Conservation (phyloP, 2,329 filamentous ascomycete species). For the Aureobasidium musti region DNA sequence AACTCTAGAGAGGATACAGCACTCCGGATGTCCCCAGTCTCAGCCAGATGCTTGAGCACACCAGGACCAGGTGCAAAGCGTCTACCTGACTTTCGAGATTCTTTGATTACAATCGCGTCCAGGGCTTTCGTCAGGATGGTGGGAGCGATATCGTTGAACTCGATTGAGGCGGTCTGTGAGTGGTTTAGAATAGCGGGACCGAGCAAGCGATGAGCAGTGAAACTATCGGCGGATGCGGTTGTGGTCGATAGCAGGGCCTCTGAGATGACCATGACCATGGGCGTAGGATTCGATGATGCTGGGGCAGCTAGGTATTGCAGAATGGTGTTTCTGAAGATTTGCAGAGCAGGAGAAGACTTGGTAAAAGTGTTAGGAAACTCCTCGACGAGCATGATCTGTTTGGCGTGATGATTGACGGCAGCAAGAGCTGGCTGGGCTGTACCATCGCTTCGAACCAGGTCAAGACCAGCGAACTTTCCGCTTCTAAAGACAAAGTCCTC, state of each 20-base stretch:
- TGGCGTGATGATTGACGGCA: constrained; percentile 30
- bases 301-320: constrained; percentile 69
- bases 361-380: constrained; percentile 55
- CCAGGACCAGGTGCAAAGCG: constrained; percentile 73
- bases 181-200: constrained; percentile 84
- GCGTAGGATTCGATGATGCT: constrained; percentile 24
- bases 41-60: constrained; percentile 76
- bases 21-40: constrained; percentile 88
- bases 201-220: constrained; percentile 86
- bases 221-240: constrained; percentile 82
- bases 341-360: constrained; percentile 47
- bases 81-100: constrained; percentile 75
- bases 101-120: constrained; percentile 78
- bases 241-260: constrained; percentile 86
- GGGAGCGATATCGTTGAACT: constrained; percentile 90
- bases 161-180: constrained; percentile 74
- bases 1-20: constrained; percentile 94
- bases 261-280: constrained; percentile 82
- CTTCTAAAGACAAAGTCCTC: constrained; percentile 86
- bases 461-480: constrained; percentile 74
- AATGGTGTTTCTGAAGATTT: constrained; percentile 68
- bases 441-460: constrained; percentile 43
- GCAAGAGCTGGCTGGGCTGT: not conserved
- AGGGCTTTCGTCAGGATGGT: constrained; percentile 84
- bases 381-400: constrained; percentile 52